These are phyloP conservation scores for Dendrothele bispora DNA, from an alignment of 768 basidiomycete genomes.

Conservation along the genomic window DNA sequence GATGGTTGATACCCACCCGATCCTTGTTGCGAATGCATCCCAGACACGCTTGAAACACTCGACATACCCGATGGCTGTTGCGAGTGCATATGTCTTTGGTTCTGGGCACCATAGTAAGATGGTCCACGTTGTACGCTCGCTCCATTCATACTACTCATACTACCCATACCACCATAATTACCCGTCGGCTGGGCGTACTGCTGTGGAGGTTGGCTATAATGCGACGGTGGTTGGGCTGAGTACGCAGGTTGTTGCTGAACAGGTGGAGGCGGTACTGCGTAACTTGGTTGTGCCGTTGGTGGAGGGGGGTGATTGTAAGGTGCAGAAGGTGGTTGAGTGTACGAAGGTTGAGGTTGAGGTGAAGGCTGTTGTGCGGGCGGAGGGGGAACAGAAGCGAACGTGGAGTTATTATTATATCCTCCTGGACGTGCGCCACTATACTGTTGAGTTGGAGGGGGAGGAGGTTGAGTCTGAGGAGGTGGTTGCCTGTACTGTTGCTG, in stretches of 20 bases:
- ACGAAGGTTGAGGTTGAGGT: conserved; percentile 11
- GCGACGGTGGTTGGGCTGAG: conserved; percentile 4
- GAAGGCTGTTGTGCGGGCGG: conserved; percentile 1
- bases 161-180: too few relatives aligned
- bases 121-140: too few relatives aligned
- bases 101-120: too few relatives aligned
- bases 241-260: conserved; percentile 16
- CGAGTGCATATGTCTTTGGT: too few relatives aligned
- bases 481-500: conserved; percentile 1
- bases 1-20: conserved; percentile 4
- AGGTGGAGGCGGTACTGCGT: conserved; percentile 17
- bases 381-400: conserved; percentile 38
- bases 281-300: conserved; percentile 8
- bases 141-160: too few relatives aligned
- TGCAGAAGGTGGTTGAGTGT: conserved; percentile 17
- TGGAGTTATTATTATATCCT: conserved; percentile 36
- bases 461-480: conserved; percentile 25
- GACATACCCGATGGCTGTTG: too few relatives aligned
- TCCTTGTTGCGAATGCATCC: conserved; percentile 2
- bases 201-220: conserved; percentile 7
- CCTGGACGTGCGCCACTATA: too few relatives aligned
- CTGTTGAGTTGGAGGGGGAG: conserved; percentile 37
- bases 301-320: conserved; percentile 18
- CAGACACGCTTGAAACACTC: too few relatives aligned
- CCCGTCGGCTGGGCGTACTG: background rate